A percentile compares a stretch with the other conserved stretches of the same genome.
These are phyloP conservation scores for Fraxinus dipetala DNA, from an alignment of 305 asterid species.

Conservation along the genomic window DNA sequence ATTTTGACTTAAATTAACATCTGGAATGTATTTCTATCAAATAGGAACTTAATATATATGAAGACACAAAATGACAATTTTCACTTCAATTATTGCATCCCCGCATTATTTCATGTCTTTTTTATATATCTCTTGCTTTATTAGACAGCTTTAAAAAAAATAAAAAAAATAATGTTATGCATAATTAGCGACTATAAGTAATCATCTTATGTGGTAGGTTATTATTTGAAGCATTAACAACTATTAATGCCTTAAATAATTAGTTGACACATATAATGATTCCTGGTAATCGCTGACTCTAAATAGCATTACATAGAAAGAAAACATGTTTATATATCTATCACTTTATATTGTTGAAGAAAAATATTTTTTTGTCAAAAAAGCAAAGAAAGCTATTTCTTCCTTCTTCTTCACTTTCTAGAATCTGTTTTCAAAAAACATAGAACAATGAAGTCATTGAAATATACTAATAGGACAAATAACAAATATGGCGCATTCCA, in stretches of 20 bases:
- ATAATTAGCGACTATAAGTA: too few species aligned
- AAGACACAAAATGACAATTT: background rate
- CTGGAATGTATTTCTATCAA: too few species aligned
- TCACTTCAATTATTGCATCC: background rate
- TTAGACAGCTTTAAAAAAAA: too few species aligned
- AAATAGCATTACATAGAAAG: background rate
- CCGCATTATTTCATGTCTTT: background rate
- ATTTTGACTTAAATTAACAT: too few species aligned
- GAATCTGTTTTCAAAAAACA: background rate
- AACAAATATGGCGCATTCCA: background rate
- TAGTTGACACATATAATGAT: too few species aligned
- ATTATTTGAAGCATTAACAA: too few species aligned
- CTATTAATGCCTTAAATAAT: too few species aligned
- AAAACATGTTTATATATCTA: background rate
- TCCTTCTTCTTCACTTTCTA: background rate
- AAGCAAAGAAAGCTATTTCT: background rate
- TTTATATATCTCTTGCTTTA: background rate
- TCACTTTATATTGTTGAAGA: background rate
- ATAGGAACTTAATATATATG: background rate
- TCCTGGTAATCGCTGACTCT: too few species aligned
- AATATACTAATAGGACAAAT: too few species aligned
- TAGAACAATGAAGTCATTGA: background rate
- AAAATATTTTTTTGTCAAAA: too few species aligned
- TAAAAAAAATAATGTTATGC: too few species aligned
- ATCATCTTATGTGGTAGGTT: too few species aligned